phyloP scores from a whole-genome alignment of 1,284 basidiomycete species.

The Cryptococcus deneoformans region DNA sequence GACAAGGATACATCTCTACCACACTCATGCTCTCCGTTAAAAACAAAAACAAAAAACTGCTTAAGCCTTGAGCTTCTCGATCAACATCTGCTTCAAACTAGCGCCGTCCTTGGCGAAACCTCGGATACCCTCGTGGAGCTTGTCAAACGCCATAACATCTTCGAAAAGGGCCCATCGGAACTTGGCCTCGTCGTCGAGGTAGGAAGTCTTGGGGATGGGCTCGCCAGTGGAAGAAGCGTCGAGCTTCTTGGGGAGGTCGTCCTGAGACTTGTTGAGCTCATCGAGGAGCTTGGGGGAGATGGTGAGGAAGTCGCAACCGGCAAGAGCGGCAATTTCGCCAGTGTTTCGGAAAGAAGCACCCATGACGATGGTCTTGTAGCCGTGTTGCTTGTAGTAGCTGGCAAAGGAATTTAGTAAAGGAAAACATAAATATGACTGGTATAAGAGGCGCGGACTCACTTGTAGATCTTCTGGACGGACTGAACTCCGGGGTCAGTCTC shows the following conservation, averaged over 20 bases:
- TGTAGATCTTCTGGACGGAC: conserved; percentile 95
- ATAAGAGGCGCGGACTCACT: conserved; percentile 43
- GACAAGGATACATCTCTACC: neutral
- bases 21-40: neutral
- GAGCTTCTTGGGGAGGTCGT: conserved; percentile 78
- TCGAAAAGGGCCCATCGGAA: conserved; percentile 92
- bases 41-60: neutral
- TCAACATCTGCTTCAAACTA: conserved; percentile 80
- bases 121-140: conserved; percentile 92
- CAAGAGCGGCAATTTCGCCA: conserved; percentile 91
- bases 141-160: conserved; percentile 94
- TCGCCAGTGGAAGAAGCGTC: conserved; percentile 61
- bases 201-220: conserved; percentile 73
- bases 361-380: conserved; percentile 99
- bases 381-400: conserved; percentile 94
- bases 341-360: conserved; percentile 97
- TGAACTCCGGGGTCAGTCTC: conserved; percentile 90
- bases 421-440: neutral
- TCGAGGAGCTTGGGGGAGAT: conserved; percentile 89
- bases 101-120: conserved; percentile 95
- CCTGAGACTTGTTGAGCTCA: conserved; percentile 79
- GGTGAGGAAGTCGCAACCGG: conserved; percentile 96
- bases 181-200: conserved; percentile 87
- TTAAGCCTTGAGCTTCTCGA: conserved; percentile 63
- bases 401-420: neutral